These are phyloP conservation scores for Cadophora sp. DNA, from an alignment of 2,329 filamentous ascomycete species.

Conservation along the genomic window DNA sequence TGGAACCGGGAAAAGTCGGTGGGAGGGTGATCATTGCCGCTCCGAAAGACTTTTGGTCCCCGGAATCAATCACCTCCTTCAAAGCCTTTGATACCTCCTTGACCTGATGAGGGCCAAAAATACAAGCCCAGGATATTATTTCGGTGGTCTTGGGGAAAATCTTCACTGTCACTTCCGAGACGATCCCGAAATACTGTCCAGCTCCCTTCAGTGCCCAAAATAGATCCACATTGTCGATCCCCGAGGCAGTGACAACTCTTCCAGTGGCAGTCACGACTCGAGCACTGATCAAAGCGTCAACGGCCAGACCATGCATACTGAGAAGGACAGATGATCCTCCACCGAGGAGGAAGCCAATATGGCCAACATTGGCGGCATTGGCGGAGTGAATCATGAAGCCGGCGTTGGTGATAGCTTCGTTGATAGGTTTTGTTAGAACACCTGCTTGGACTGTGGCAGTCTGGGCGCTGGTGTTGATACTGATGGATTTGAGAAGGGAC, in stretches of 20 bases:
- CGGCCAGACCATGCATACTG: constrained; percentile 32
- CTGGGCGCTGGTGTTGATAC: constrained; percentile 1
- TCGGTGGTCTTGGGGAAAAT: constrained; percentile 34
- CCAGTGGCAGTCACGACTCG: constrained; percentile 38
- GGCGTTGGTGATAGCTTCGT: constrained; percentile 25
- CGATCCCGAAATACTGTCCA: constrained; percentile 44
- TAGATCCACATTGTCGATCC: constrained; percentile 36
- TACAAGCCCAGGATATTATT: constrained; percentile 40
- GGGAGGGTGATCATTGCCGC: constrained; percentile 15
- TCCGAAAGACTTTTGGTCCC: neutral
- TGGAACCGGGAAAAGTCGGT: constrained; percentile 11
- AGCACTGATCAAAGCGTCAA: constrained; percentile 38
- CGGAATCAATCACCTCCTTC: constrained; percentile 10
- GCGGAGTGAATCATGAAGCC: constrained; percentile 21
- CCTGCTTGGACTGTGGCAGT: constrained; percentile 27
- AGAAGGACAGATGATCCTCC: constrained; percentile 3
- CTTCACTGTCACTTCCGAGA: constrained; percentile 41
- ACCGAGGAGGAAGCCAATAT: constrained; percentile 34
- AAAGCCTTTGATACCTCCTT: constrained; percentile 40
- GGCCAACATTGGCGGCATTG: constrained; percentile 40
- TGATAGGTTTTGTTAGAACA: constrained; percentile 30
- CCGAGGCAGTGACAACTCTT: constrained; percentile 31
- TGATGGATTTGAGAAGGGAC: constrained; percentile 26
- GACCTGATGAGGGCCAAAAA: constrained; percentile 41
- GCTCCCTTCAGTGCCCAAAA: constrained; percentile 43